Evolutionary conservation across 768 basidiomycete species (phyloP), one percentile per base, ranked within the genome.

Genomic region (Pholiota molesta): DNA sequence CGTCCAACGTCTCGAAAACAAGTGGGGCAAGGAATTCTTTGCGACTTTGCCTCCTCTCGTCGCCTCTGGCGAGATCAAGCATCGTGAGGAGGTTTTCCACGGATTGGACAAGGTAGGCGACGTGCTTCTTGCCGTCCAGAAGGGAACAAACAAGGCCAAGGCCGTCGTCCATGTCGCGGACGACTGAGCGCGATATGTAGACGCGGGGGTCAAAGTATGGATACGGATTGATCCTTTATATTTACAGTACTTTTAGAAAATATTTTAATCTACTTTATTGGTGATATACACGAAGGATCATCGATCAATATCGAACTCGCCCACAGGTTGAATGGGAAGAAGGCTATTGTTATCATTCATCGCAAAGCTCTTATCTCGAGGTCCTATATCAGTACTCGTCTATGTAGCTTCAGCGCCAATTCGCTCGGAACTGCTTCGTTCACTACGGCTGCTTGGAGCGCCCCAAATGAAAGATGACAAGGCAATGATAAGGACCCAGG

Each of bases 1-100:
- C 52, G 72, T 79, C 13, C 51, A 7, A 39, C 65, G 49, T 9
- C 70, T 78, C 14, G 49, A 66, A 2, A 64, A 68, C 7, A 81
- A 81, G 64, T 78, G 81, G 68, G 49, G 57, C 2, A 72, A 73
- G 7, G 78, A 73, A 6, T 87, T 87, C 71, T 78, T 77, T 55
- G 68, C 69, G 10, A 74, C 69, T 5, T 56, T 86, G 2, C 79
- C 83, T 4, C 67, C 69, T 5, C 71, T 74, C 45, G 65, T 86
- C 33, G 79, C 76, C 3, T 74, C 69, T 3, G 83, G 85, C 3
- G 77, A 83, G 66, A 61, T 86, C 54, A 82, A 81, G 68, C 76
- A 79, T 52, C 71, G 63, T 8, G 86, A 86, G 62, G 78, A 85
- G 44, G 59, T 83, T 1, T 76, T 69, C 9, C 68, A 70, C 6